These are phyloP conservation scores for Fusarium subglutinans DNA, from an alignment of 2,329 filamentous ascomycete genomes.

Conservation along the genomic window DNA sequence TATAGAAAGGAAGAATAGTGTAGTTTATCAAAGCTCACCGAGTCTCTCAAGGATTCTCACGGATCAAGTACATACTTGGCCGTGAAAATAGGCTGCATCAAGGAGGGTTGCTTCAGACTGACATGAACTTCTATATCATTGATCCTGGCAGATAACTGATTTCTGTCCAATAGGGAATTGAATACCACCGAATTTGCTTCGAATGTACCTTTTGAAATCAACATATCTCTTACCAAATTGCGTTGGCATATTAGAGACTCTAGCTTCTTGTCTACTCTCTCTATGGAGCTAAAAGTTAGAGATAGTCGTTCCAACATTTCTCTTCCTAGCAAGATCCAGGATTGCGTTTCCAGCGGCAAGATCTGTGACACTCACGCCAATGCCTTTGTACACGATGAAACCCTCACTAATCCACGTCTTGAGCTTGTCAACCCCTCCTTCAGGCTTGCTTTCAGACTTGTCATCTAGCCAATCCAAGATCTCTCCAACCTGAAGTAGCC, in stretches of 20 bases:
- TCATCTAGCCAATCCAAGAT: slow-evolving; percentile 14
- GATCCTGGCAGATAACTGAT: not conserved
- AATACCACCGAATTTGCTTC: fast-evolving
- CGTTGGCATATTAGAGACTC: not conserved
- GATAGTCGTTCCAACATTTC: slow-evolving; percentile 9
- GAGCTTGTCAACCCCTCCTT: not conserved
- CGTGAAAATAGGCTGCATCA: not conserved
- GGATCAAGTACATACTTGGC: not conserved
- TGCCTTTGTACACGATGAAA: slow-evolving; percentile 42
- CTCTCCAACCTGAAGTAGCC: slow-evolving; percentile 71
- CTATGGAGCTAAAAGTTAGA: not conserved
- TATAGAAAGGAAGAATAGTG: not conserved
- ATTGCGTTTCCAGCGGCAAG: slow-evolving; percentile 44
- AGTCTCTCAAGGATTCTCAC: not conserved
- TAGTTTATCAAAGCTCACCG: fast-evolving
- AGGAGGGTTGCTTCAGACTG: not conserved
- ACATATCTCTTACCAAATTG: fast-evolving
- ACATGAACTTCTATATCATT: not conserved
- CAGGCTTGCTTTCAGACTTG: not conserved
- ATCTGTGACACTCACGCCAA: slow-evolving; percentile 47
- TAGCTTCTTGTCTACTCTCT: too few relatives aligned
- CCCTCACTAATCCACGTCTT: slow-evolving; percentile 31
- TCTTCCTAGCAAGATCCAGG: slow-evolving; percentile 39
- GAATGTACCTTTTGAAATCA: not conserved
- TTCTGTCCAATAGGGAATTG: not conserved